A percentile compares a stretch with the other conserved stretches of the same genome.
These are phyloP conservation scores for Talaromyces piceae DNA, from an alignment of 2,329 filamentous ascomycete species.

Conservation along the genomic window DNA sequence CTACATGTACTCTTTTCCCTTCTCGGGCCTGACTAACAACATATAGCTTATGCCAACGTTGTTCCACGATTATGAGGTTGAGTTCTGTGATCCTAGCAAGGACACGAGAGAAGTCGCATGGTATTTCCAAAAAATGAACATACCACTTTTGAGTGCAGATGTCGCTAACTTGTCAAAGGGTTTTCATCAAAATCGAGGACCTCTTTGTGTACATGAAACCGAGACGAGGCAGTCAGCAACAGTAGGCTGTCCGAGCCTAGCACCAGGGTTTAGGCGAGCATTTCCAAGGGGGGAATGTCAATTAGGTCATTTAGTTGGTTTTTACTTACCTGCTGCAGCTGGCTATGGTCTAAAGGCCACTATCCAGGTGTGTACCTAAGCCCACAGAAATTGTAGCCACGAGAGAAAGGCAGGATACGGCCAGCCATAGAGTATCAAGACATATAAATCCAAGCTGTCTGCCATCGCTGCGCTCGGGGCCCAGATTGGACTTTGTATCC, in stretches of 20 bases:
- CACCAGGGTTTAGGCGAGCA: background rate
- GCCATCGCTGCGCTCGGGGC: no score
- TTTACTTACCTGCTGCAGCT: no score
- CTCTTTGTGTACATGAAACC: background rate
- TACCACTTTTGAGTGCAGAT: background rate
- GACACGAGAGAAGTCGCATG: background rate
- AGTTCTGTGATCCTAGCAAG: background rate
- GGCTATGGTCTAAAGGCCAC: no score
- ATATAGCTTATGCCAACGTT: background rate
- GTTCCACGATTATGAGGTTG: background rate
- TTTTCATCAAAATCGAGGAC: background rate
- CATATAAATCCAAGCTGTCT: no score
- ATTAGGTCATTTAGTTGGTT: no score
- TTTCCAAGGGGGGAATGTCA: background rate
- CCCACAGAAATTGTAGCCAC: no score
- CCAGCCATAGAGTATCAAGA: no score
- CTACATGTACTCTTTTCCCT: background rate
- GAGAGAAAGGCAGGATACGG: no score
- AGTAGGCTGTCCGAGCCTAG: background rate
- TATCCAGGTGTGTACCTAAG: no score
- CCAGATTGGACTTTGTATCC: no score
- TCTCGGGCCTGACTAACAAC: background rate
- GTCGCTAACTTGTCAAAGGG: background rate
- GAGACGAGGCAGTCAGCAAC: background rate
- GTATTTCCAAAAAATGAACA: no score